phyloP scores from a whole-genome alignment of 1,139 yeast genomes.

The Hansenula lynferdii region DNA sequence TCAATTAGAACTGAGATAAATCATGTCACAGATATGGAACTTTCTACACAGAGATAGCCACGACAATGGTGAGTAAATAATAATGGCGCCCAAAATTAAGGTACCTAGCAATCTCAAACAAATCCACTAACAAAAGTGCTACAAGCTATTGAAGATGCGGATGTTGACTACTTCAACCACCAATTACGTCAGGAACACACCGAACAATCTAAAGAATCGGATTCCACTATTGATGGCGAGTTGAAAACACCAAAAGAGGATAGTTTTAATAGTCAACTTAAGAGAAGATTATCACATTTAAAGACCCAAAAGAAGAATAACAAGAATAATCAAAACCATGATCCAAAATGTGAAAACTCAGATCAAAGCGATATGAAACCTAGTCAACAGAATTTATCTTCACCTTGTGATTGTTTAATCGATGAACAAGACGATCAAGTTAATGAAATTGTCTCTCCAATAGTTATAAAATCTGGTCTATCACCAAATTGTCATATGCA shows the following conservation, averaged over 20 bases:
- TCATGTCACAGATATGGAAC: conserved; percentile 8
- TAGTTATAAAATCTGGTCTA: neutral
- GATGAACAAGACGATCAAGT: conserved; percentile 4
- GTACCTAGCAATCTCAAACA: neutral
- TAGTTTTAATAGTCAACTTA: conserved; percentile 4
- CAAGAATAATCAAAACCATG: neutral
- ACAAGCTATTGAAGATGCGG: neutral
- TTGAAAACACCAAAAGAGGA: neutral
- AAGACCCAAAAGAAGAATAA: neutral
- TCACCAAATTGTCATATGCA: neutral
- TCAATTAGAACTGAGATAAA: too few species aligned
- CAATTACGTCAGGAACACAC: neutral
- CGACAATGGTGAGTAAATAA: neutral
- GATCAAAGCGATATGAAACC: neutral
- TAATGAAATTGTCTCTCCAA: neutral
- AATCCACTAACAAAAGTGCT: too few species aligned
- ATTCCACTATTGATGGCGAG: conserved; percentile 5
- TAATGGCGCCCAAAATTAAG: neutral
- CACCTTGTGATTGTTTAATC: conserved; percentile 1
- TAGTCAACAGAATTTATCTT: neutral
- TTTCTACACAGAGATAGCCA: conserved; percentile 4
- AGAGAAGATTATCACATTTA: conserved; percentile 2
- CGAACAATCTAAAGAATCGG: neutral
- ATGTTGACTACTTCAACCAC: conserved; percentile 3
- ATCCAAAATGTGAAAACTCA: neutral